These are phyloP conservation scores for Colletotrichum nymphaeae DNA, from an alignment of 2,329 filamentous ascomycete species.

Conservation along the genomic window DNA sequence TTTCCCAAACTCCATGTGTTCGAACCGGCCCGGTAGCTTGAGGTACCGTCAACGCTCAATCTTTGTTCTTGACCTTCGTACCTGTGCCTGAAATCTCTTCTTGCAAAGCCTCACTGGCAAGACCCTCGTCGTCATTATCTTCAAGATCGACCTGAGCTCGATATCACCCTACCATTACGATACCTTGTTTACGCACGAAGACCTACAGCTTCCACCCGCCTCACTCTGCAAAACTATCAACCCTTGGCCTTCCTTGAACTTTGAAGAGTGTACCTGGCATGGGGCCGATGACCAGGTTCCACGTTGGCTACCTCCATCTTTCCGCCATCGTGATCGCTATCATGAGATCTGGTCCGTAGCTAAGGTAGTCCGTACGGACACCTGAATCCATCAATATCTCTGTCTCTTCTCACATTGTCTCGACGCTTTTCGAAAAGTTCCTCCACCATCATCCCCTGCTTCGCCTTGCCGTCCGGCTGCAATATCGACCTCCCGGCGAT, in stretches of 20 bases:
- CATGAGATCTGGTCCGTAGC: background rate
- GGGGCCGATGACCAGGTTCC: background rate
- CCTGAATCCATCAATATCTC: slow-evolving; percentile 13
- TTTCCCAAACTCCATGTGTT: background rate
- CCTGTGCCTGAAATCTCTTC: too few species aligned
- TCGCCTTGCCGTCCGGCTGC: slow-evolving; percentile 34
- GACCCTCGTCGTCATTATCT: slow-evolving; percentile 3
- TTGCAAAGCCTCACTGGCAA: slow-evolving; percentile 4
- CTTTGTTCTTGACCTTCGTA: background rate
- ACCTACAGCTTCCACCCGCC: background rate
- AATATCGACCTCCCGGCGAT: slow-evolving; percentile 33
- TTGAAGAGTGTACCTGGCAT: background rate
- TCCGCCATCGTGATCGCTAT: background rate
- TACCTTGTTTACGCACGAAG: background rate
- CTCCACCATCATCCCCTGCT: slow-evolving; percentile 24
- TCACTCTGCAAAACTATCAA: background rate
- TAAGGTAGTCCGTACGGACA: background rate
- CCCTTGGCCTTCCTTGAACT: too few species aligned
- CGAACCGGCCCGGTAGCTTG: background rate
- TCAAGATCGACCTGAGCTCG: background rate
- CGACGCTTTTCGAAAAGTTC: slow-evolving; percentile 1
- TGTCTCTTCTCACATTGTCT: slow-evolving; percentile 28
- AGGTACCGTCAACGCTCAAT: background rate
- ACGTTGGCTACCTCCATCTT: slow-evolving; percentile 1
- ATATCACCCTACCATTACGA: background rate